Evolutionary conservation across 495 filamentous ascomycete species (phyloP), one percentile per base, ranked within the genome.

Genomic region (Chaetomium cochliodes): DNA sequence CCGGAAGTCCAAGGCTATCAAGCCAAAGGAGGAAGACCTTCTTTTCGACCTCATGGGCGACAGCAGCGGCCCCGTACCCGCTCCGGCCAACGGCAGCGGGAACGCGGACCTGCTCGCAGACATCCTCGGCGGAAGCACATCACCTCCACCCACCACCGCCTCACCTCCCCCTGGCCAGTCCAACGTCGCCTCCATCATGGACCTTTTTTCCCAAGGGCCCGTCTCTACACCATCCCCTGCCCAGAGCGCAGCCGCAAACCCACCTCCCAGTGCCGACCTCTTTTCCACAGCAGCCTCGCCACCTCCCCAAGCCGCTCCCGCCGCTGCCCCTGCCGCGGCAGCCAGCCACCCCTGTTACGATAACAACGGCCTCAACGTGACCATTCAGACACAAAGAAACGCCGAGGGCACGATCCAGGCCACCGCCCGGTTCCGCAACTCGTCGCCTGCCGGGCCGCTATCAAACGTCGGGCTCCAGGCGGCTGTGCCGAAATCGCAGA

Each of bases 401-500:
- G 85, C 88, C 5, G 86, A 86, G 68, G 88, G 85, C 37, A 81
- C 80, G 7, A 81, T 91, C 18, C 92, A 96, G 71, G 87, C 96
- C 11, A 78, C 89, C 30, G 91, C 92, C 20, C 86, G 90, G 7
- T 97, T 98, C 84, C 81, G 82, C 16, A 98, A 97, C 73, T 81
- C 77, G 1, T 88, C 87, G 16, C 37, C 66, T 11, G 84, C 83
- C 57, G 80, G 80, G 30, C 71, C 76, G n/a, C 82, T 98, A 53
- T 82, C 85, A 18, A 83, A 79, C 41, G 90, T 97, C 20, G 88
- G 87, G 7, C 72, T 98, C 58, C 96, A 98, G 76, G 96, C 93
- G 53, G 94, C 94, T 5, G 94, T 98, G 65, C 96, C 94, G 7
- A 97, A 97, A 79, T 92, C 88, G 42, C 96, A 98, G 77, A 93